phyloP scores from a whole-genome alignment of 2,329 filamentous ascomycete genomes.

The Claviceps paspali region DNA sequence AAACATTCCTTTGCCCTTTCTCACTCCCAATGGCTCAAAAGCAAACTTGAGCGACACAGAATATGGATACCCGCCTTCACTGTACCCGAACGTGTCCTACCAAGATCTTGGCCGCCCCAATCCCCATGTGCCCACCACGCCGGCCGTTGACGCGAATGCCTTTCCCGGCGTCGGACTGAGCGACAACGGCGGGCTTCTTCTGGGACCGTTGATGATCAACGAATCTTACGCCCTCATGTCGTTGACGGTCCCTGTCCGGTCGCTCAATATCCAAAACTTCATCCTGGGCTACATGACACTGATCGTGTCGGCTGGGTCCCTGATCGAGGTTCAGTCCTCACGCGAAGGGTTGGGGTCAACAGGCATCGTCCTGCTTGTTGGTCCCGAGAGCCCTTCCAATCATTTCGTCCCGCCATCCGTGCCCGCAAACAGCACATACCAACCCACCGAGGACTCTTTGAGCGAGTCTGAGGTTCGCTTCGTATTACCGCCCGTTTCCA shows the following conservation, averaged over 20 bases:
- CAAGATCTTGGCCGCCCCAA: constrained; percentile 27
- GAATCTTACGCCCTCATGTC: constrained; percentile 61
- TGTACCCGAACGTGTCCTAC: constrained; percentile 73
- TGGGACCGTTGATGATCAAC: constrained; percentile 64
- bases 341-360: constrained; percentile 55
- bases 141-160: constrained; percentile 29
- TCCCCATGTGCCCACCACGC: constrained; percentile 23
- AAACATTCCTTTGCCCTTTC: constrained; percentile 45
- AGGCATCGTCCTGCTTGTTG: constrained; percentile 56
- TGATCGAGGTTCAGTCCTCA: constrained; percentile 47
- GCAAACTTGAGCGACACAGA: constrained; percentile 45
- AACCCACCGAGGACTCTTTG: constrained; percentile 23
- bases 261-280: constrained; percentile 39
- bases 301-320: constrained; percentile 50
- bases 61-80: constrained; percentile 51
- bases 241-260: constrained; percentile 61
- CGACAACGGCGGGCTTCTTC: constrained; percentile 44
- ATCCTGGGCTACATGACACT: constrained; percentile 75
- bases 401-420: constrained; percentile 33
- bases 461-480: constrained; percentile 36
- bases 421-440: constrained; percentile 31
- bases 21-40: constrained; percentile 37
- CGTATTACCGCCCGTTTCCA: constrained; percentile 38
- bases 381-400: constrained; percentile 52
- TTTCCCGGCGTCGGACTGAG: constrained; percentile 36